Evolutionary conservation across 2,329 filamentous ascomycete genomes (phyloP).

Genomic region (Sporothrix schenckii): DNA sequence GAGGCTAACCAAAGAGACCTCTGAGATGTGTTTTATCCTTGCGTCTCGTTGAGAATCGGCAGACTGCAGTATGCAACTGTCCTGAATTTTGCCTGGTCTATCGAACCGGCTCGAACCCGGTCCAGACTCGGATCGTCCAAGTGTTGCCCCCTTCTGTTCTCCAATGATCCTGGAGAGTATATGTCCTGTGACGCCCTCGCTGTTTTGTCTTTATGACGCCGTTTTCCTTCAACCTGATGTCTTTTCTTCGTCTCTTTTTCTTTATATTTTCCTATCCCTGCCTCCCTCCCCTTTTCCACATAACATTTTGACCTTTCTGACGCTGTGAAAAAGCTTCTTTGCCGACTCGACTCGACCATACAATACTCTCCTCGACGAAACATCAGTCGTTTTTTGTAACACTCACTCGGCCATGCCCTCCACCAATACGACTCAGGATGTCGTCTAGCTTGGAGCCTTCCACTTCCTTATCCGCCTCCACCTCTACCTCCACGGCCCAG

Average conservation of each 20-base stretch:
- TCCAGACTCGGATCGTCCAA: neutral
- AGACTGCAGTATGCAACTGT: neutral
- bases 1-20: neutral
- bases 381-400: neutral
- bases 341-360: slow-evolving; percentile 31
- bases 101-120: neutral
- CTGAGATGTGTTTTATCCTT: neutral
- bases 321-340: neutral
- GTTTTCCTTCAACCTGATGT: neutral
- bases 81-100: neutral
- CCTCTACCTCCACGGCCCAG: neutral
- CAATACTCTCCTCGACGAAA: slow-evolving; percentile 30
- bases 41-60: neutral
- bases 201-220: neutral
- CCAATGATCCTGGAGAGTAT: neutral
- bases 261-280: neutral
- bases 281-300: neutral
- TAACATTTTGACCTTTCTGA: neutral
- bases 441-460: neutral
- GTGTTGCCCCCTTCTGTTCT: neutral
- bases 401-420: slow-evolving; percentile 1
- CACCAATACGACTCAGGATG: neutral
- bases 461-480: neutral
- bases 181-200: neutral
- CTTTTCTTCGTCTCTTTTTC: neutral